phyloP scores from a whole-genome alignment of 495 filamentous ascomycete species.

The Cercophora sp. region DNA sequence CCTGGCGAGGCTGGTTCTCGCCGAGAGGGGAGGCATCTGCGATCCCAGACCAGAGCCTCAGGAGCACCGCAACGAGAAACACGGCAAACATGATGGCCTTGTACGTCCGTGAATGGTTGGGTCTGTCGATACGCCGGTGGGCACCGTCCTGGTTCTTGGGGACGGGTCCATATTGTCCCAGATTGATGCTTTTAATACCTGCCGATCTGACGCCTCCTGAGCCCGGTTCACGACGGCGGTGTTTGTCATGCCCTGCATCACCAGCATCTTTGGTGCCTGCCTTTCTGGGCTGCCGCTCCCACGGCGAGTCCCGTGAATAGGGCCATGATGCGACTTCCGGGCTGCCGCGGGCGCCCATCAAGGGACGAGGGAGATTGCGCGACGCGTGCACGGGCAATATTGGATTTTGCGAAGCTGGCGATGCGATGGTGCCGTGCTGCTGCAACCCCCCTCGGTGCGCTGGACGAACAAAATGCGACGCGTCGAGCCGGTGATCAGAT shows the following conservation, averaged over 20 bases:
- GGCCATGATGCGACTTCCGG: no score
- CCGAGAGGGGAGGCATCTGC: neutral
- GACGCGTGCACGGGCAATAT: neutral
- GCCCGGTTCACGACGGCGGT: no score
- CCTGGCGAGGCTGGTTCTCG: neutral
- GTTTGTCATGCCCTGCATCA: no score
- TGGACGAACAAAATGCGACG: neutral
- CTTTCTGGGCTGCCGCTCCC: no score
- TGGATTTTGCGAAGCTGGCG: neutral
- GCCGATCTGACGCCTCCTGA: neutral
- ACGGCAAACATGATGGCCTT: neutral
- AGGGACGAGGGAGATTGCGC: neutral
- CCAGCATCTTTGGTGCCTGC: no score
- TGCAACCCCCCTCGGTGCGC: slow-evolving; percentile 4
- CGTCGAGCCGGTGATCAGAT: slow-evolving; percentile 5
- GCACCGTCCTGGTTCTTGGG: neutral
- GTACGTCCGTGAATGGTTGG: no score
- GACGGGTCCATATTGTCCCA: neutral
- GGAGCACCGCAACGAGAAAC: neutral
- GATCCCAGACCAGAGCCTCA: neutral
- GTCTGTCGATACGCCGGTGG: no score
- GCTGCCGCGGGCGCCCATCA: neutral
- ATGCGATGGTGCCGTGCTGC: slow-evolving; percentile 5
- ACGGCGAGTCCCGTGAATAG: no score
- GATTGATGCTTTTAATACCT: neutral